phyloP scores from a whole-genome alignment of 2,329 filamentous ascomycete genomes.

The Sordariomycetes sp. region DNA sequence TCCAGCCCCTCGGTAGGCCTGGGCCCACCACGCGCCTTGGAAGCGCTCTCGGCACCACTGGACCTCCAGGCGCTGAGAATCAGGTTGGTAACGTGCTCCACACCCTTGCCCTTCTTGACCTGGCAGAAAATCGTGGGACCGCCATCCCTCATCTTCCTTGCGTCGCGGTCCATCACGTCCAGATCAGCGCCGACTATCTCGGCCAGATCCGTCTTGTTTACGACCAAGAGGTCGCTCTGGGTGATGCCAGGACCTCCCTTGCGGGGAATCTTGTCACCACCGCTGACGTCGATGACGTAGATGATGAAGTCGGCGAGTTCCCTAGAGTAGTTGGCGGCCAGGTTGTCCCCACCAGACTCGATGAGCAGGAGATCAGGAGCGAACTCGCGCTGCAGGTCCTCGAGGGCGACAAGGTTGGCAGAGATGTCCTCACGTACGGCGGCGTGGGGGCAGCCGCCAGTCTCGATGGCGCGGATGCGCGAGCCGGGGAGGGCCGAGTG shows the following conservation, averaged over 20 bases:
- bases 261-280: conserved; percentile 89
- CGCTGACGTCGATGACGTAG: conserved; percentile 95
- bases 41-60: conserved; percentile 60
- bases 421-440: conserved; percentile 95
- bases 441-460: conserved; percentile 91
- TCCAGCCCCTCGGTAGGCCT: conserved; percentile 29
- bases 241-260: conserved; percentile 97
- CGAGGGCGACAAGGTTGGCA: conserved; percentile 82
- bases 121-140: conserved; percentile 93
- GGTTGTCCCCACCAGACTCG: conserved; percentile 89
- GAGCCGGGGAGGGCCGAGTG: conserved; percentile 69
- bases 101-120: conserved; percentile 82
- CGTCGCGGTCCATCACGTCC: conserved; percentile 86
- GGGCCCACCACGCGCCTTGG: conserved; percentile 40
- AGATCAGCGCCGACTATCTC: conserved; percentile 84
- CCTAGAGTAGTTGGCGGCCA: conserved; percentile 90
- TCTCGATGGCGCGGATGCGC: conserved; percentile 92
- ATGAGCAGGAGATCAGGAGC: conserved; percentile 76
- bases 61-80: conserved; percentile 88
- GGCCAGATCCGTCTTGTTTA: conserved; percentile 96
- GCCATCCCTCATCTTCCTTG: conserved; percentile 86
- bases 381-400: conserved; percentile 75
- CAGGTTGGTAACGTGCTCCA: conserved; percentile 77
- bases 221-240: conserved; percentile 81
- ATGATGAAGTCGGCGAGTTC: conserved; percentile 96